Base-by-base conservation (phyloP, 371 early-diverging fungal species). In the Neoconidiobolus thromboides region DNA sequence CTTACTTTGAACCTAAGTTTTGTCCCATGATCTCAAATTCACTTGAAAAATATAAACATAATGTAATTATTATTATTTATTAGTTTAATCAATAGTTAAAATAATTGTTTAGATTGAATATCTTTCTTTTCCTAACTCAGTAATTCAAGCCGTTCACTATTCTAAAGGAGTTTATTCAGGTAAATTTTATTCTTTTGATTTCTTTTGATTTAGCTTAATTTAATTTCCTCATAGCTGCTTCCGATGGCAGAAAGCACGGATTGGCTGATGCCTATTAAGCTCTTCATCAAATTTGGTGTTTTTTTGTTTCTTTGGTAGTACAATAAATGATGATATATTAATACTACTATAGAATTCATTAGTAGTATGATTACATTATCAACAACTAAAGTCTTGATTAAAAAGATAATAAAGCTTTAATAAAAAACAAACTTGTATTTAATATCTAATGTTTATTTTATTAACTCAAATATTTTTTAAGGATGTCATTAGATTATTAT, bases 351-450 rank as follows among this genome's bases (percentile, higher is more conserved):
- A 14, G 14, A 14, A 49, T 14, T 14, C 12, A 46, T 46, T 9
- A 46, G 12, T 46, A 9, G 4, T 49, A 49, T 49, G 14, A 14
- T 49, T 49, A 14, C 26, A 49, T 14, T 14, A 49, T 49, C 26
- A 49, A 12, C 14, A 49, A 5, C 26, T 49, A 49, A 14, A 49
- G 49, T 49, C 26, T 5, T 3, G 14, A 5, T 49, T 49, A 14
- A 3, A 49, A 14, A 12, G 14, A 10, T 49, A 49, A 49, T 49
- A 14, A 14, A 49, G 14, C 14, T 49, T 49, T 49, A 49, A 83
- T 42, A 76, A 92, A 43, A 71, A 26, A 26, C 26, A 26, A 26
- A 26, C 26, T 26, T 26, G 26, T 26, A 26, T 26, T 26, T 26
- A 26, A 26, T 26, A 26, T 26, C 26, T 26, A 26, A 26, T 26